Evolutionary conservation across 2,329 filamentous ascomycete genomes (phyloP).

Genomic region (Aspergillus sp.): DNA sequence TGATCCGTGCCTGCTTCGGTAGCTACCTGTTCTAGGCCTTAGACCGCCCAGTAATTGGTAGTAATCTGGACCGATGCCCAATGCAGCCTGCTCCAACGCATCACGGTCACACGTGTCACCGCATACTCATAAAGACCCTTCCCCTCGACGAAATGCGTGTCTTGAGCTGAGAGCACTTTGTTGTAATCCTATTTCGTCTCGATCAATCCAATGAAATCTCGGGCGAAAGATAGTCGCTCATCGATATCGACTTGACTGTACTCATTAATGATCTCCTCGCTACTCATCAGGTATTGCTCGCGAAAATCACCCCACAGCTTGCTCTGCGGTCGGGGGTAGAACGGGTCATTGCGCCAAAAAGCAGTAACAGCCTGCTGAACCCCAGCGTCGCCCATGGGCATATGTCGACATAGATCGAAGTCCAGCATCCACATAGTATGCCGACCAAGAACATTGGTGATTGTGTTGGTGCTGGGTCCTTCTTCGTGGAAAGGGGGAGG

Average conservation of each 20-base stretch:
- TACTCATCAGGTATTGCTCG: conserved; percentile 25
- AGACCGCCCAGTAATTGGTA: not conserved
- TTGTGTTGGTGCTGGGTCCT: not conserved
- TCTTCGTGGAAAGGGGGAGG: conserved; percentile 4
- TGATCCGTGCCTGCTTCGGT: not conserved
- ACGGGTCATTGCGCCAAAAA: conserved; percentile 56
- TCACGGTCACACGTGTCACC: not conserved
- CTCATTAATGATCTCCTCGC: not conserved
- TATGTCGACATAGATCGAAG: conserved; percentile 46
- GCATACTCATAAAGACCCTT: not conserved
- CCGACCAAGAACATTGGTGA: conserved; percentile 28
- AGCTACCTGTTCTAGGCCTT: not conserved
- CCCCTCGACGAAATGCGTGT: too few species aligned
- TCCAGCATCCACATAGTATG: conserved; percentile 52
- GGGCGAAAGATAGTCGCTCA: not conserved
- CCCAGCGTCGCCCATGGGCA: conserved; percentile 44
- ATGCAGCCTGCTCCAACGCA: not conserved
- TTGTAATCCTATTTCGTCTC: not conserved
- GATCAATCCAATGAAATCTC: not conserved
- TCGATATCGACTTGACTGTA: too few species aligned
- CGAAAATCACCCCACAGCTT: conserved; percentile 30
- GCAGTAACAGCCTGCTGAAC: conserved; percentile 45
- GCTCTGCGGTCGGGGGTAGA: conserved; percentile 47
- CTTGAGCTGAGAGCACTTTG: too few species aligned
- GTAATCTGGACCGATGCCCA: not conserved